phyloP scores from a whole-genome alignment of 1,139 yeast species.

The Tardiomyces depauwii region DNA sequence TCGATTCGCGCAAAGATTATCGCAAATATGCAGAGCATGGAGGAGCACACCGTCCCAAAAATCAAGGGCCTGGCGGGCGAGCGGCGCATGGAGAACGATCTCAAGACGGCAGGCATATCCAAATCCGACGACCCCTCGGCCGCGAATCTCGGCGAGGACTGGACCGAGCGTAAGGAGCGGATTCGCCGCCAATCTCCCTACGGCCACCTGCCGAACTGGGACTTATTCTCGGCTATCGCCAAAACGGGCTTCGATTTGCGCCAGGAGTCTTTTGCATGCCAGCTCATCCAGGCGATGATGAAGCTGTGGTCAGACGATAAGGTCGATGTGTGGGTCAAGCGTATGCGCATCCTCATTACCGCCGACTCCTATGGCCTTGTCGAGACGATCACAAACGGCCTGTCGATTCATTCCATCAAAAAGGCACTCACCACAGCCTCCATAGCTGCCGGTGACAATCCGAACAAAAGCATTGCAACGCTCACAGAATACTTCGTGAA shows the following conservation, averaged over 20 bases:
- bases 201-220: constrained; percentile 91
- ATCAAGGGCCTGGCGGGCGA: constrained; percentile 76
- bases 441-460: constrained; percentile 50
- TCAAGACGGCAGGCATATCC: constrained; percentile 61
- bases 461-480: constrained; percentile 59
- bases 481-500: constrained; percentile 65
- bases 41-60: constrained; percentile 36
- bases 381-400: constrained; percentile 89
- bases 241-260: constrained; percentile 93
- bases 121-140: constrained; percentile 33
- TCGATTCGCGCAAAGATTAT: constrained; percentile 69
- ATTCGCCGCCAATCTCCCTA: constrained; percentile 65
- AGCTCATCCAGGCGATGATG: constrained; percentile 75
- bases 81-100: constrained; percentile 80
- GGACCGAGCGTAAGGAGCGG: constrained; percentile 72
- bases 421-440: constrained; percentile 77
- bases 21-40: constrained; percentile 80
- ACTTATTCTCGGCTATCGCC: constrained; percentile 84
- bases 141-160: constrained; percentile 75
- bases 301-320: constrained; percentile 64
- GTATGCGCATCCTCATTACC: constrained; percentile 84
- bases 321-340: constrained; percentile 78
- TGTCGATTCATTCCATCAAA: constrained; percentile 87
- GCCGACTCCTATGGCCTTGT: constrained; percentile 86
- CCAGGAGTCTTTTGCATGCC: constrained; percentile 97